Base-by-base conservation (phyloP, 140 eudicot species). In the Ambrosia hybrid region DNA sequence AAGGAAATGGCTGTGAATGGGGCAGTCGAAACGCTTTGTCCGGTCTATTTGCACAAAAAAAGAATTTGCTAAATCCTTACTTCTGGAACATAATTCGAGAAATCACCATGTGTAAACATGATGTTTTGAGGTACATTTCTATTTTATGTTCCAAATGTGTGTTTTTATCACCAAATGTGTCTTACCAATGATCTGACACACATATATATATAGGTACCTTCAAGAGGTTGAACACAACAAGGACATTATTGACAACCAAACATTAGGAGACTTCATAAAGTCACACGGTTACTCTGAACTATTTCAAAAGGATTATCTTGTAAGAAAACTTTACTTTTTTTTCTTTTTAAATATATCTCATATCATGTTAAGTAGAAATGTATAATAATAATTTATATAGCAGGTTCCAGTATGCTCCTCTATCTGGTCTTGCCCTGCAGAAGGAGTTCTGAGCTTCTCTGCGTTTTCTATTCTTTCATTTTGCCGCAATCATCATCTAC, bases 401-500 rank as follows among this genome's bases (percentile, higher is more conserved):
- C 79, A 90, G 98, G 73, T 87, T 33, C 97, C 98, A 0, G 80
- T 88, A 58, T 90, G 98, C 73, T 83, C 86, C 51, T 87, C 97
- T 39, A 86, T 94, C 60, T 94, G 99, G 99, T 81, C 96, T 41
- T 86, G 88, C 81, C 84, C 90, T 73, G 77, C 92, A 2, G 94
- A 87, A 43, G 89, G 82, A 72, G 91, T 94, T 39, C 75, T 84
- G 92, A 81, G 71, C 83, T 94, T 94, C 76, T 94, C 97, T 58
- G 99, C 99, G 6, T 91, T 83, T 57, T 84, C 92, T 1, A 73
- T 91, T 37, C 89, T 94, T 41, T 90, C 97, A 36, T 94, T 94
- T 80, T 94, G 95, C 37, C 97, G 92, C 58, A 91, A 91, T 76
- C 96, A 94, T 58, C 95, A 90, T 84, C 84, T 91, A 52, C 91